Evolutionary conservation across 164 flowering plant species (phyloP), one percentile per base, ranked within the genome.

Genomic region (Sedum album): DNA sequence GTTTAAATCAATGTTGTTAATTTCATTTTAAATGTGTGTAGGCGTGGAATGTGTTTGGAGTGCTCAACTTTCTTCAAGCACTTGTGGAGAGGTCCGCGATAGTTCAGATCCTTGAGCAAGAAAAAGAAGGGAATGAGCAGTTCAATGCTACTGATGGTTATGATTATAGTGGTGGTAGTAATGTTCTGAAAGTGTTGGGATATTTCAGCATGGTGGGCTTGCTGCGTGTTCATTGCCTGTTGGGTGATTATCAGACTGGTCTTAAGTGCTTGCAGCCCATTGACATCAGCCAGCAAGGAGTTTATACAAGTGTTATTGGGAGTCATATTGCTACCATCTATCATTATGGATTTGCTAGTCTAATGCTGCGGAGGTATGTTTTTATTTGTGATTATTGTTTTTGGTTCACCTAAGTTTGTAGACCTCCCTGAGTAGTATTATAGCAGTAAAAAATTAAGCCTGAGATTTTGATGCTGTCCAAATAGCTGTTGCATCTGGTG

Each of bases 21-120:
- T n/a, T n/a, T n/a, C n/a, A n/a, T 55, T 25, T 26, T 26, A 4
- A 10, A 8, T 25, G 26, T 46, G 60, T 28, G 18, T 2, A 91
- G 99, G 99, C 97, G 17, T 95, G 99, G 97, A 88, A 86, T 79
- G 99, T 92, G 44, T 95, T 86, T 75, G 99, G 97, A 68, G 97
- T 92, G 69, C 96, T 95, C 71, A 95, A 95, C 77, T 92, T 67
- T 76, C 77, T 92, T 81, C 93, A 95, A 86, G 99, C 99, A 33
- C 90, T 95, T n/a, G 93, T 95, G 72, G 97, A 95, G 84, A 95
- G 89, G 78, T 95, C 97, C 17, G 69, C 57, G 69, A 95, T 95
- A 69, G 83, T 82, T 69, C 87, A 90, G 68, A 89, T 95, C 65
- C 75, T 95, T 71, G 94, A 90, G 81, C 86, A 77, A 76, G 99